Evolutionary conservation across 257 asterid species (phyloP), one percentile per base, ranked within the genome.

Genomic region (Solanum pinnatisectum): DNA sequence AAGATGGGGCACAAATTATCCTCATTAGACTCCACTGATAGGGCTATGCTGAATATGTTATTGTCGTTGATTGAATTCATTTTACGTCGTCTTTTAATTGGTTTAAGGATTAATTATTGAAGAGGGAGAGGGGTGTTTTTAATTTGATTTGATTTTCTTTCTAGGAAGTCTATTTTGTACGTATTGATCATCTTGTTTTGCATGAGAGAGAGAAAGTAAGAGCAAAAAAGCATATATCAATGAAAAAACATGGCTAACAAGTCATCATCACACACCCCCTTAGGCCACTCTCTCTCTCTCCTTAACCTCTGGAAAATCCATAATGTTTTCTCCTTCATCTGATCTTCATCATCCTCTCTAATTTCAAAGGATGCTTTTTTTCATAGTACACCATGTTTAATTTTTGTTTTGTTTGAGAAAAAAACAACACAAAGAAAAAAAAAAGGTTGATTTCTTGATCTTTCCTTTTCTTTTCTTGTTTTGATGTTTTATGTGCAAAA

Each of bases 131-230:
- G 85, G 70, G 39, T 42, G 39, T 39, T 23, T 39, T 86, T 72
- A 2, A 73, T 73, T 35, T 74, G 82, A 74, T 74, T 74, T 67
- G 78, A 88, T 67, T 89, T 90, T 87, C 88, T 90, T 42, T 90
- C 89, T 89, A 87, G 89, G 92, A 90, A 91, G 89, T 87, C 88
- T 91, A 67, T 89, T 92, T 94, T 94, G 94, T 91, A 90, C 91
- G 91, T 90, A 91, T 88, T 88, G 90, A 68, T 7, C 36, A 89
- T 87, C 68, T 88, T 71, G 70, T 81, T 86, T 36, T 92, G 91
- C 91, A 91, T 91, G 60, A 84, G 87, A 77, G 90, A 88, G 90
- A 88, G 89, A 88, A 87, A 89, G 87, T 65, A 77, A 76, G 65
- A 76, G 76, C 87, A 84, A 40, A 65, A 86, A n/a, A 84, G 86